Evolutionary conservation across 73 alveolate genomes (phyloP).

Genomic region (Paramecium tetraurelia): DNA sequence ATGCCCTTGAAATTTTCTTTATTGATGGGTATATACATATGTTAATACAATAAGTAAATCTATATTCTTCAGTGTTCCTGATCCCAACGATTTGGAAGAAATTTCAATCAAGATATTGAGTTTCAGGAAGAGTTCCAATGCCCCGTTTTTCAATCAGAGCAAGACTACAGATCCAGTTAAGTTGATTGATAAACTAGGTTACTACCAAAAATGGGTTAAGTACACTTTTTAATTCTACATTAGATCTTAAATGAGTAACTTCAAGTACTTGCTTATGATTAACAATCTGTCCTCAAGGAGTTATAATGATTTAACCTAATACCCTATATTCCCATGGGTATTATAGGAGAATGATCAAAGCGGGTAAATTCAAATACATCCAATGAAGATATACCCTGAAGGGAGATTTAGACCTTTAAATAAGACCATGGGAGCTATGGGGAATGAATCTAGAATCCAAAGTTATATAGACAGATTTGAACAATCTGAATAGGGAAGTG

Average conservation of each 20-base stretch:
- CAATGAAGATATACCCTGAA: not conserved
- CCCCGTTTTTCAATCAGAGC: not conserved
- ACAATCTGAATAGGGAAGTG: not conserved
- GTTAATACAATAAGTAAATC: not conserved
- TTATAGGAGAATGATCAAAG: not conserved
- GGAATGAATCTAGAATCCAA: slow-evolving; percentile 74
- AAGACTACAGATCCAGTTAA: slow-evolving; percentile 21
- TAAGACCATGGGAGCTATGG: slow-evolving; percentile 87
- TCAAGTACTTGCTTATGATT: slow-evolving; percentile 73
- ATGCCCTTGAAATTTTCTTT: not conserved
- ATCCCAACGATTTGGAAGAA: not conserved
- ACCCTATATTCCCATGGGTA: slow-evolving; percentile 99
- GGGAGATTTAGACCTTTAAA: slow-evolving; percentile 78
- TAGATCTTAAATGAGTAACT: not conserved
- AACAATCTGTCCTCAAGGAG: slow-evolving; percentile 87
- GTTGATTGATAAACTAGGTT: slow-evolving; percentile 63
- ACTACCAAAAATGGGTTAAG: slow-evolving; percentile 82
- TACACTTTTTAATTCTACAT: not conserved
- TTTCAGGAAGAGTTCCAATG: not conserved
- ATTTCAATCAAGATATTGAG: not conserved
- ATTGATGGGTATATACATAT: slow-evolving; percentile 9
- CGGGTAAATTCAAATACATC: not conserved
- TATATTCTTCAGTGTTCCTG: not conserved
- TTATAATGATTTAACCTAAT: slow-evolving; percentile 90
- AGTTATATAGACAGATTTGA: slow-evolving; percentile 51